Base-by-base conservation (phyloP, 495 filamentous ascomycete genomes). In the Aspergillus avenaceus region DNA sequence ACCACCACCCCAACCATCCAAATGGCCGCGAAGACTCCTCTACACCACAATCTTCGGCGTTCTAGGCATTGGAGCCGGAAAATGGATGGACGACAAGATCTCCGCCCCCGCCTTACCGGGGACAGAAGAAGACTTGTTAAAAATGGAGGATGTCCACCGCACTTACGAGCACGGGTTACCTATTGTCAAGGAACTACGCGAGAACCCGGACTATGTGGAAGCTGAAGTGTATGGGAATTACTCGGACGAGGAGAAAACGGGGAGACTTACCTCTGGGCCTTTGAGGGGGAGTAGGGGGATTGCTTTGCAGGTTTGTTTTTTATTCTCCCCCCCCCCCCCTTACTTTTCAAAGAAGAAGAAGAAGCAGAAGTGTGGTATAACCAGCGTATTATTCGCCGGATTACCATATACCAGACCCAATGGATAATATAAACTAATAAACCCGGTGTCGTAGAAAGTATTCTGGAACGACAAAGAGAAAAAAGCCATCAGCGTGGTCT, bases 201-300 rank as follows among this genome's bases (percentile, higher is more conserved):
- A 61, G 12, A 66, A 85, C 63, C 77, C 81, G 7, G 62, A 66
- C 29, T 86, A 75, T 65, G 63, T 66, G 32, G 77, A 78, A 48
- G 56, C 54, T 59, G 74, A 78, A 22, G 83, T 82, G 25, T 86
- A 87, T 65, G 62, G 69, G 22, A 70, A 71, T 42, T 66, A 77
- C 25, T 43, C 73, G 8, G 61, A 67, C 2, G 59, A 74, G 8
- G 62, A 70, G 1, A 71, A 66, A 45, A 34, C 38, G 23, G 58
- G 62, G 12, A 59, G 69, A 43, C 53, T 76, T 18, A 74, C 67
- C 1, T 68, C 69, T 45, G 73, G 72, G 3, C 62, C 70, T 5
- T 44, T 77, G 58, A 49, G 56, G 41, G 74, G 71, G 19, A 69
- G 67, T 43, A 49, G 70, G 32, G 69, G 66, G 25, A 41, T 77